phyloP scores from a whole-genome alignment of 345 rosid genomes.

The Euphorbia pulcherrima region DNA sequence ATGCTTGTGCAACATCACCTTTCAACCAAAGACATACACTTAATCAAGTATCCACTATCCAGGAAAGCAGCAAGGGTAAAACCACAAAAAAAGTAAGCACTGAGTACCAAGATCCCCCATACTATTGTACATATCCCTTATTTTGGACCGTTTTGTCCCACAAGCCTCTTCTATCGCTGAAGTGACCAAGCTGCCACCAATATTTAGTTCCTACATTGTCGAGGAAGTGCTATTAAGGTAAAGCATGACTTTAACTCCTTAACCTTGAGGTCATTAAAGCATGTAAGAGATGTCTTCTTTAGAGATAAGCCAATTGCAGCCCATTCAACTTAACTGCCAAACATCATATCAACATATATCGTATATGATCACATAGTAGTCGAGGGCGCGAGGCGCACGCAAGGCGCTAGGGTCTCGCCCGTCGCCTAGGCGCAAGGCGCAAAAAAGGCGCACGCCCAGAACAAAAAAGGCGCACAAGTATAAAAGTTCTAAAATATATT shows the following conservation, averaged over 20 bases:
- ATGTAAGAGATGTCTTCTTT: background rate
- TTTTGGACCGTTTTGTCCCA: conserved; percentile 60
- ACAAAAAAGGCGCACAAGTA: no score
- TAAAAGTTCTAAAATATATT: no score
- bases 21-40: conserved; percentile 12
- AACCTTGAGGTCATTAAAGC: conserved; percentile 12
- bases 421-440: no score
- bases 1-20: conserved; percentile 93
- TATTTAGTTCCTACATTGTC: conserved; percentile 62
- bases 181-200: conserved; percentile 76
- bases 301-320: background rate
- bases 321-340: background rate
- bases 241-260: background rate
- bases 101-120: conserved; percentile 82
- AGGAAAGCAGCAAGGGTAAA: background rate
- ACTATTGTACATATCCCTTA: conserved; percentile 71
- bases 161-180: conserved; percentile 88
- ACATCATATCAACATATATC: conserved; percentile 6
- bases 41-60: conserved; percentile 14
- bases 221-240: conserved; percentile 7
- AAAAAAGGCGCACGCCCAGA: no score
- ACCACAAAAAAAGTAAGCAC: background rate
- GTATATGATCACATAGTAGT: no score
- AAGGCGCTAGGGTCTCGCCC: no score
- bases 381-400: no score